Conservation (phyloP, 2,329 filamentous ascomycete species). For the Penicillium sp. region DNA sequence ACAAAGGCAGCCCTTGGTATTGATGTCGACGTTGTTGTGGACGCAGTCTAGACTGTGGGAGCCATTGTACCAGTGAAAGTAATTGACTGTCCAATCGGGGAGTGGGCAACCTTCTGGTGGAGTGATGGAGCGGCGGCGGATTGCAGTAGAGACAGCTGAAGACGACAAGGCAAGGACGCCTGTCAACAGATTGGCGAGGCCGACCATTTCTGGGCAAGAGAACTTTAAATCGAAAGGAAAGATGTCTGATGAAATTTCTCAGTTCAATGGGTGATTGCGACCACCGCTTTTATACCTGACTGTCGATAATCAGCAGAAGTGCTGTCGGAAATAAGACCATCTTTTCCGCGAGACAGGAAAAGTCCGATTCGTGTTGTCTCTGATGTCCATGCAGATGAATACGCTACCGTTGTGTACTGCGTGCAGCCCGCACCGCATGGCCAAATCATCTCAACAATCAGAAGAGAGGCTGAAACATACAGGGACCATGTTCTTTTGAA, state of each 20-base stretch:
- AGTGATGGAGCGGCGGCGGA: conserved; percentile 26
- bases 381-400: conserved; percentile 4
- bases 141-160: conserved; percentile 1
- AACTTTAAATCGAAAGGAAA: background rate
- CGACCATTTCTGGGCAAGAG: conserved; percentile 5
- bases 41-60: conserved; percentile 23
- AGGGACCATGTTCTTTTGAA: background rate
- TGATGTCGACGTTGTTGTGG: conserved; percentile 26
- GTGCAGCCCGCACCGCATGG: background rate
- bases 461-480: conserved; percentile 12
- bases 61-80: conserved; percentile 26
- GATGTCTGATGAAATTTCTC: background rate
- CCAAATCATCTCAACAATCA: background rate
- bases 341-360: background rate
- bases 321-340: background rate
- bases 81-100: conserved; percentile 33
- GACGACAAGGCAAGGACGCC: conserved; percentile 19
- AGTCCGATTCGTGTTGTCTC: conserved; percentile 1
- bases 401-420: conserved; percentile 1
- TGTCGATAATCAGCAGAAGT: background rate
- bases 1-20: conserved; percentile 32
- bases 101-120: conserved; percentile 33
- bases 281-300: background rate
- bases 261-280: no score
- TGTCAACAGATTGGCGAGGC: conserved; percentile 12